Conservation (phyloP, 179 eudicot species). For the Beta corolliflora region DNA sequence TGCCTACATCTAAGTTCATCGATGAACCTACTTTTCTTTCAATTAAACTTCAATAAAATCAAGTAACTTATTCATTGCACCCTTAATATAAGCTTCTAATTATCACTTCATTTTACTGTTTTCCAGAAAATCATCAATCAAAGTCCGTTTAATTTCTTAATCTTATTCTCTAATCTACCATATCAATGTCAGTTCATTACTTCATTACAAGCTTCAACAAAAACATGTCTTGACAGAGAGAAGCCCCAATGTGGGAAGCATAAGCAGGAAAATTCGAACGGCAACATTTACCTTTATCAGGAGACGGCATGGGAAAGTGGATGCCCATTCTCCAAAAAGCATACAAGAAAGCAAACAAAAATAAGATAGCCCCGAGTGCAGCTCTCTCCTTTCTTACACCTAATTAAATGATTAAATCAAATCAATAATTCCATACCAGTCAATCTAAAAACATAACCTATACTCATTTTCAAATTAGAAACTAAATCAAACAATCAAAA, state of each 20-base stretch:
- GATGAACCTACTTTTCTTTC: too few species aligned
- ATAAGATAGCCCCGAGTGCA: conserved; percentile 84
- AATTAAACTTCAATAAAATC: too few species aligned
- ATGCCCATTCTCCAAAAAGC: conserved; percentile 99
- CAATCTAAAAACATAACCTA: background rate
- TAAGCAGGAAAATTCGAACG: background rate
- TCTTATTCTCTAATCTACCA: too few species aligned
- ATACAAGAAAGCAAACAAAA: conserved; percentile 80
- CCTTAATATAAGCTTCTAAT: too few species aligned
- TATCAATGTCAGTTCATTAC: too few species aligned
- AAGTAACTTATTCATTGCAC: too few species aligned
- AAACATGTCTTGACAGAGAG: background rate
- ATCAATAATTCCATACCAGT: background rate
- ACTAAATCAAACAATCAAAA: too few species aligned
- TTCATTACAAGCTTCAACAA: background rate
- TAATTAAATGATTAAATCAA: conserved; percentile 33
- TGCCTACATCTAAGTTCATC: too few species aligned
- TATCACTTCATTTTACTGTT: too few species aligned
- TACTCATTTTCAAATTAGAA: background rate
- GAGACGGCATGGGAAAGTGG: conserved; percentile 99
- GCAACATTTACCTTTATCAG: conserved; percentile 71
- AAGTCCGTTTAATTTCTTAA: too few species aligned
- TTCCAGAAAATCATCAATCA: too few species aligned
- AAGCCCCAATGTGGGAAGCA: background rate
- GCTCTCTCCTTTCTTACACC: conserved; percentile 94